Conservation (phyloP, 2,329 filamentous ascomycete genomes). For the Botrytis hyacinthi region DNA sequence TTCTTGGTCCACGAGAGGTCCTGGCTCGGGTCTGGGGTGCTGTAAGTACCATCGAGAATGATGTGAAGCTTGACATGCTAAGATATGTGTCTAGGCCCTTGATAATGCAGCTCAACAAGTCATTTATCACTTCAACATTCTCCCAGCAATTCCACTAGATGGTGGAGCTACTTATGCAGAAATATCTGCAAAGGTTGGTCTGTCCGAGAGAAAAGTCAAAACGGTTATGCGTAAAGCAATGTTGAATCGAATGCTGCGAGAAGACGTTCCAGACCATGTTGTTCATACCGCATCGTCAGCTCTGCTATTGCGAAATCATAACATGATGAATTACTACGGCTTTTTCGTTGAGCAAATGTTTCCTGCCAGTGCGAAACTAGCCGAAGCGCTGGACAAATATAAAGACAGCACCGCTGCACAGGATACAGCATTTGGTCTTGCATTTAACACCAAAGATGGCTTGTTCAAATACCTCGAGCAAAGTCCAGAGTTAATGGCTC, state of each 20-base stretch:
- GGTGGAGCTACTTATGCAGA: constrained; percentile 7
- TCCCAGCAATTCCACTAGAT: constrained; percentile 9
- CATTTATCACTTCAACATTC: constrained; percentile 15
- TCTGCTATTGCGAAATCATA: neutral
- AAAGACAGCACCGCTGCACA: neutral
- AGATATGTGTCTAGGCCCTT: neutral
- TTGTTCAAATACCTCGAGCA: constrained; percentile 10
- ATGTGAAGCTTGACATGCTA: neutral
- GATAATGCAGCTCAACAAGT: constrained; percentile 6
- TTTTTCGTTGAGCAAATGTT: constrained; percentile 12
- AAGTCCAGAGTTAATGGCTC: neutral
- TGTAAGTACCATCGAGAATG: neutral
- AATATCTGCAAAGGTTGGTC: neutral
- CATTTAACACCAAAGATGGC: constrained; percentile 7
- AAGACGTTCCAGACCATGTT: constrained; percentile 5
- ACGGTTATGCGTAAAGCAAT: constrained; percentile 8
- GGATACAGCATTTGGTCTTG: constrained; percentile 9
- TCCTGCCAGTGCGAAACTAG: constrained; percentile 9
- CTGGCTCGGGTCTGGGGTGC: constrained; percentile 4
- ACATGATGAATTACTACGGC: constrained; percentile 6
- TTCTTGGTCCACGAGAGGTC: constrained; percentile 7
- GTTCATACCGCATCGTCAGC: constrained; percentile 7
- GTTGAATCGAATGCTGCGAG: neutral
- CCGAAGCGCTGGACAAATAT: constrained; percentile 9
- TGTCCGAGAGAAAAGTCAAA: constrained; percentile 1